phyloP scores from a whole-genome alignment of 495 filamentous ascomycete genomes.

The Xylaria castorea region DNA sequence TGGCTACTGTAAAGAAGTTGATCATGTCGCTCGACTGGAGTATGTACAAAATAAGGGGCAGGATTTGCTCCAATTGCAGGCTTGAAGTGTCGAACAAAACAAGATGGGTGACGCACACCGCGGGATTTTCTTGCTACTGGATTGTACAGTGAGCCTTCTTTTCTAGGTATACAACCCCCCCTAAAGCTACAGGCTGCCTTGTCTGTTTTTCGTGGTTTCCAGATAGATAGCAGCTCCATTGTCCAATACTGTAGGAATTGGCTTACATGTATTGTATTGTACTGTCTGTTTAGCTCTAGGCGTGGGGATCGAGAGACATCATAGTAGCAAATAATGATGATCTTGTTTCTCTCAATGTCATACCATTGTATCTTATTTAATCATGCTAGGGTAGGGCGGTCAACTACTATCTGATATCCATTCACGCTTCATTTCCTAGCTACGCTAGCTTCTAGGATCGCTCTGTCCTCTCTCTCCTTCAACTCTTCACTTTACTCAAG shows the following conservation, averaged over 20 bases:
- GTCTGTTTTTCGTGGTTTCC: not conserved
- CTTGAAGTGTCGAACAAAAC: conserved; percentile 5
- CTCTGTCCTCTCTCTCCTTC: not conserved
- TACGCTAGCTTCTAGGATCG: not conserved
- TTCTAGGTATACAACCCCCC: conserved; percentile 14
- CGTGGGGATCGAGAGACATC: not conserved
- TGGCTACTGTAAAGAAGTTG: conserved; percentile 13
- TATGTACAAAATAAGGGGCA: conserved; percentile 15
- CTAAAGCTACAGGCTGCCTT: not conserved
- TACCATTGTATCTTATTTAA: not conserved
- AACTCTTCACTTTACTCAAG: not conserved
- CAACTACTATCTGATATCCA: not conserved
- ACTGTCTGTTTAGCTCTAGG: not conserved
- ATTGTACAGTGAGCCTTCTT: conserved; percentile 17
- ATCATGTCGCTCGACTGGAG: conserved; percentile 10
- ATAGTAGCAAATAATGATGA: not conserved
- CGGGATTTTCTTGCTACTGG: not conserved
- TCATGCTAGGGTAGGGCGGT: not conserved
- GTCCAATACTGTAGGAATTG: conserved; percentile 6
- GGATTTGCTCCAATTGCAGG: not conserved
- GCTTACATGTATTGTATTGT: conserved; percentile 9
- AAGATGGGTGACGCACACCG: conserved; percentile 8
- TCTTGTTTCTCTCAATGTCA: not conserved
- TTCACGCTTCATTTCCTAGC: not conserved
- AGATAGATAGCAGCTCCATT: not conserved